These are phyloP conservation scores for Maudiozyma turicensis DNA, from an alignment of 805 yeast genomes.

Conservation along the genomic window DNA sequence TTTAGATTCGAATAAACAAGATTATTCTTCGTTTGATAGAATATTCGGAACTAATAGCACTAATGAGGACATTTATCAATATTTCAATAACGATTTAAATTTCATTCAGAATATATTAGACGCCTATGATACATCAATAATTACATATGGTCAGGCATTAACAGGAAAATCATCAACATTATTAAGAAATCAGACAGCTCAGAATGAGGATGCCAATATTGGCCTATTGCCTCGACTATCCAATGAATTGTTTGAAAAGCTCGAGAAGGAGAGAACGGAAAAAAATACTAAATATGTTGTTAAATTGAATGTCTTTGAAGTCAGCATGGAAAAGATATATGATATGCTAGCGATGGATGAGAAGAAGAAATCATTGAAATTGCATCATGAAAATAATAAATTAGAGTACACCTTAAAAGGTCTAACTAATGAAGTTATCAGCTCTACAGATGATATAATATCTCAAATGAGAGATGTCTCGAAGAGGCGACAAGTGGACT, in stretches of 20 bases:
- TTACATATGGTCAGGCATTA: conserved; percentile 3
- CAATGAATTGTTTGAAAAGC: conserved; percentile 1
- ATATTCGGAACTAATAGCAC: neutral
- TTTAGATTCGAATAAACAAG: neutral
- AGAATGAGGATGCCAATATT: neutral
- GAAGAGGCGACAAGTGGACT: neutral
- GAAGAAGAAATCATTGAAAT: conserved; percentile 28
- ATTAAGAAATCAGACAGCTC: neutral
- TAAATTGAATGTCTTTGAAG: conserved; percentile 67
- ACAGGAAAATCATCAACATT: conserved; percentile 1
- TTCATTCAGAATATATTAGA: neutral
- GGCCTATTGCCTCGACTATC: neutral
- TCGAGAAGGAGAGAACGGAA: neutral
- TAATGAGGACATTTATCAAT: neutral
- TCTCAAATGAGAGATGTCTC: neutral
- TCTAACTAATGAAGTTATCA: neutral
- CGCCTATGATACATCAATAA: neutral
- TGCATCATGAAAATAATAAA: conserved; percentile 16
- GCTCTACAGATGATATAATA: neutral
- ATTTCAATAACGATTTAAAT: neutral
- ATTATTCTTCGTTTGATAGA: neutral
- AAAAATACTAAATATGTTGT: conserved; percentile 44
- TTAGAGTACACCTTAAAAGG: conserved; percentile 1
- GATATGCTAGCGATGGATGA: conserved; percentile 50
- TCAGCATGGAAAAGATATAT: conserved; percentile 65